Base-by-base conservation (phyloP, 257 asterid species). In the Osmanthus fragrans region DNA sequence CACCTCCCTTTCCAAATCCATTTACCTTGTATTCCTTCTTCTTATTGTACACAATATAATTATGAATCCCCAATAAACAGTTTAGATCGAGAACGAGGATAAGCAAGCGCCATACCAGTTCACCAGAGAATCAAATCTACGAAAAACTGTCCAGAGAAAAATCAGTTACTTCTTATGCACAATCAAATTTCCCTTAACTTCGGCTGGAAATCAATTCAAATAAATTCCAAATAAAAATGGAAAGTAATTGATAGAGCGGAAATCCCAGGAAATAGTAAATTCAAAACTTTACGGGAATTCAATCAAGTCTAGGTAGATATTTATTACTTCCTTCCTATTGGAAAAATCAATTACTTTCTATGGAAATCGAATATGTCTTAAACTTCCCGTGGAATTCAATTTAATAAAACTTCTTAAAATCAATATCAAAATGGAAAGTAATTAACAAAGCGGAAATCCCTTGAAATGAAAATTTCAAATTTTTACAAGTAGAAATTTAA, bases 1-100 rank as follows among this genome's bases (percentile, higher is more conserved):
- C 76, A 69, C 73, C 73, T 83, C 86, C 76, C 81, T 81, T 42
- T 42, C 88, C 79, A 77, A 88, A 81, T 84, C 94, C 96, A 90
- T 91, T 47, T 47, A 47, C 58, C 58, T 47, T 47, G 2, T 47
- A 15, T 47, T 16, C 58, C 21, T 47, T 47, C 18, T 16, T 47
- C 58, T 47, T 16, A 16, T 47, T 16, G 16, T 47, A 47, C 58
- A 16, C n/a, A 47, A 47, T 16, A 47, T 47, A 47, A 47, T 47
- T 47, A 16, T 47, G 49, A 40, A 40, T 40, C 49, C 49, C 16
- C 16, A 47, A 47, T 47, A 47, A 47, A 16, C 4, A 47, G n/a
- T 16, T 47, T 21, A 47, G 58, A 47, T 47, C 58, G 58, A 47
- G 58, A 47, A 4, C 58, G 58, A 47, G 58, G 58, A 47, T 47